Evolutionary conservation across 2,329 filamentous ascomycete species (phyloP), one percentile per base, ranked within the genome.

Genomic region (Chaetomiaceae sp.): DNA sequence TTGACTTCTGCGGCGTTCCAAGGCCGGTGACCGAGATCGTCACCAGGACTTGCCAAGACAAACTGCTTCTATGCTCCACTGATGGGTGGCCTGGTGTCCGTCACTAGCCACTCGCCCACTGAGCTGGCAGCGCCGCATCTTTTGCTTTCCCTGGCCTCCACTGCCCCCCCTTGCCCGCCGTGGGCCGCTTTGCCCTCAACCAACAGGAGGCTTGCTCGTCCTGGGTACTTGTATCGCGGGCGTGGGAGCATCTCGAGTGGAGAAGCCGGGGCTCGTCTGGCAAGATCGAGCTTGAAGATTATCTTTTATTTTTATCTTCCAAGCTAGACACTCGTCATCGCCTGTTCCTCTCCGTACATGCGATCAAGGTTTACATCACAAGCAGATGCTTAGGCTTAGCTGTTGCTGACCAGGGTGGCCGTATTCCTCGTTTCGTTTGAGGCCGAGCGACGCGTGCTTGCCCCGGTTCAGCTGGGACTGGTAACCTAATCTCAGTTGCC

Each of bases 401-500:
- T 30, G n/a, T 12, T 18, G 34, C 27, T 24, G 33, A 29, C 39
- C 34, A 15, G 38, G 30, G 14, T 36, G 15, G 12, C 15, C 42
- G 39, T 50, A 47, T 46, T 46, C 19, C 42, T 49, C 47, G 47
- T 35, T 17, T 43, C 36, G 29, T n/a, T 15, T 15, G 27, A 45
- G 34, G 34, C 32, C 33, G 24, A 14, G 24, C 18, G 26, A 33
- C n/a, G 36, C 24, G 30, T 30, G n/a, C 17, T 19, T 11, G 22
- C 14, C 26, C 36, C 32, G 19, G 38, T 27, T 27, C 38, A 38
- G 22, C 14, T 30, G 27, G 11, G 9, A 4, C n/a, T n/a, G 34
- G 36, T 50, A 38, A 41, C 44, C 40, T 42, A 53, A 55, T 53
- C 47, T 47, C 44, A 46, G 38, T 11, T 44, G 51, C 35, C 47